Conservation (phyloP, 2,329 filamentous ascomycete genomes). For the Ascochyta fabae region DNA sequence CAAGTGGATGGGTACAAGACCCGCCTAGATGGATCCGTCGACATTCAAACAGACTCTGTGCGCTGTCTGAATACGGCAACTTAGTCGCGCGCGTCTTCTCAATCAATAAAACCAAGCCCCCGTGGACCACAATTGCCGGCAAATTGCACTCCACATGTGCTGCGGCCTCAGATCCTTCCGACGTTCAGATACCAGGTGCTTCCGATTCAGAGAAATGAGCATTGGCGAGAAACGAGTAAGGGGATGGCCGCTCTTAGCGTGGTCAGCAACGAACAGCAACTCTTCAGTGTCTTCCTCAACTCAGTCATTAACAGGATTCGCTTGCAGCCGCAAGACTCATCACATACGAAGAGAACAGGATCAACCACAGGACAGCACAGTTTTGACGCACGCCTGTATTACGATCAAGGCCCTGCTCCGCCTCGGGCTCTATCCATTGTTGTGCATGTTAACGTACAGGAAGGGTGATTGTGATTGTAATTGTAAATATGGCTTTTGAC, state of each 20-base stretch:
- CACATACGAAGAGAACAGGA: no score
- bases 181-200: background rate
- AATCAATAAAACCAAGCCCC: background rate
- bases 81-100: background rate
- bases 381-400: no score
- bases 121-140: constrained; percentile 1
- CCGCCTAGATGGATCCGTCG: background rate
- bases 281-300: background rate
- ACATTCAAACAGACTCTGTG: constrained; percentile 1
- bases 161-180: constrained; percentile 1
- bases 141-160: constrained; percentile 8
- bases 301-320: no score
- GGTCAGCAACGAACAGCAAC: background rate
- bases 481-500: no score
- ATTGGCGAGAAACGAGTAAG: constrained; percentile 3
- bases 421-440: no score
- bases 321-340: no score
- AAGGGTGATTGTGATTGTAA: no score
- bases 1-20: no score
- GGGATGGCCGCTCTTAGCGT: background rate
- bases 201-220: constrained; percentile 1
- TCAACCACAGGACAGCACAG: no score
- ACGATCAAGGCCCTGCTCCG: no score
- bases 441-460: no score
- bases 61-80: background rate